Evolutionary conservation across 2,329 filamentous ascomycete genomes (phyloP), one percentile per base, ranked within the genome.

Genomic region (Colletotrichum sp.): DNA sequence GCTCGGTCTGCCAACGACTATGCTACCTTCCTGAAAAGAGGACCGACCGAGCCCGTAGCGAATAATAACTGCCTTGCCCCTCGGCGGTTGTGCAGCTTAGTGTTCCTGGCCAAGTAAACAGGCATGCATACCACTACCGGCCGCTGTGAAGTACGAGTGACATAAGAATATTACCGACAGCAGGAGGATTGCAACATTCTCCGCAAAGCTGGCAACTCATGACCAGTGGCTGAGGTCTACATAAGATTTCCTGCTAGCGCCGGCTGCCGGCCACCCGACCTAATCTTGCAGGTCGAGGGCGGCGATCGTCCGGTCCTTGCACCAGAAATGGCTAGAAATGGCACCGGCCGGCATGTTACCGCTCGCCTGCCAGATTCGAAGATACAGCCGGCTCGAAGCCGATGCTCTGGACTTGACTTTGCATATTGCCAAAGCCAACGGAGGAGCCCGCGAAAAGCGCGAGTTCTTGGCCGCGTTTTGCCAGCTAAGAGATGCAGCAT

Each of bases 11-110:
- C 38, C 10, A 30, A 18, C 63, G 13, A 59, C 32, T 28, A 32
- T 73, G 63, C 63, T 75, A 75, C 69, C 70, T 71, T 71, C 72
- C 69, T 21, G 28, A 73, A 74, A n/a, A 24, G 59, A 55, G 32
- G 32, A 14, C 71, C 70, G 28, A 65, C 56, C 64, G 36, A 59
- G 48, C 10, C 21, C 8, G 38, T 26, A 18, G 69, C 32, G 55
- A 66, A 59, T 73, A 21, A 32, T 16, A 26, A 21, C 21, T 16
- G 38, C 52, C 28, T 52, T 8, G 64, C 70, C 21, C 58, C 58
- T 48, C 43, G 55, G 21, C 10, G 43, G 55, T 24, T 52, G 24
- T 56, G 16, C 26, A 55, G 43, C 18, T 32, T 9, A 9, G 55
- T 38, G 32, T 56, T n/a, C 43, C n/a, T 21, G 10, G 28, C 56